Percentiles rank a stretch among this genome's conserved stretches.
phyloP scores from a whole-genome alignment of 768 basidiomycete species.

The Boletus sp. region DNA sequence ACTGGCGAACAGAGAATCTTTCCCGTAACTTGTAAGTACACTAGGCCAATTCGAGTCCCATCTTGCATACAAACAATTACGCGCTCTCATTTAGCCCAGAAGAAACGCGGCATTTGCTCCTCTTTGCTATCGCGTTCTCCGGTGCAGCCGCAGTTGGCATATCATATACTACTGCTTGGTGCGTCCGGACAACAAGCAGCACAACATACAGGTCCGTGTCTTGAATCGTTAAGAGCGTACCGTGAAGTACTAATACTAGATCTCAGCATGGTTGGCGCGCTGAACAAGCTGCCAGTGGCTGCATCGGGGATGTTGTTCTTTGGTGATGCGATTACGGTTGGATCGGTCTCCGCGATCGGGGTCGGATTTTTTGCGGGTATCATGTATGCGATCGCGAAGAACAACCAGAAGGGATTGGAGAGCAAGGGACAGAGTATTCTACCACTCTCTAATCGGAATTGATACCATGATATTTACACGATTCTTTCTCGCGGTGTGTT shows the following conservation, averaged over 20 bases:
- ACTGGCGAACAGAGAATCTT: conserved; percentile 83
- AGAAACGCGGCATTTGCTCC: conserved; percentile 70
- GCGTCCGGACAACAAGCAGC: conserved; percentile 90
- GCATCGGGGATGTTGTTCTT: conserved; percentile 99
- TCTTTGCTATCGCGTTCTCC: conserved; percentile 90
- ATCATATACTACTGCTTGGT: conserved; percentile 99
- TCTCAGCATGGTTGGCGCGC: conserved; percentile 87
- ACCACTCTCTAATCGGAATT: conserved; percentile 57
- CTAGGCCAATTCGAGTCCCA: background rate
- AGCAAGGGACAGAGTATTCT: conserved; percentile 56
- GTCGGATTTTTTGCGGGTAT: conserved; percentile 91
- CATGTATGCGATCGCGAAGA: conserved; percentile 92
- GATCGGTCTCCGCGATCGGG: conserved; percentile 83
- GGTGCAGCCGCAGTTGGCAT: conserved; percentile 98
- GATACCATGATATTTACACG: conserved; percentile 15
- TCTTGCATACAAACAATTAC: background rate
- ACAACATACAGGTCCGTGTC: conserved; percentile 88
- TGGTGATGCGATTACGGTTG: conserved; percentile 82
- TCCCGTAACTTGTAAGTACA: conserved; percentile 81
- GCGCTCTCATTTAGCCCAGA: conserved; percentile 56
- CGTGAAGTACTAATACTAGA: conserved; percentile 5
- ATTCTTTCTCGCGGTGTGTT: background rate
- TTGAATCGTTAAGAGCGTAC: background rate
- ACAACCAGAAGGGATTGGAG: conserved; percentile 82
- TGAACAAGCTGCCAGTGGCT: conserved; percentile 97